Evolutionary conservation across 1,284 basidiomycete genomes (phyloP), one percentile per base, ranked within the genome.

Genomic region (Tilletia walkeri): DNA sequence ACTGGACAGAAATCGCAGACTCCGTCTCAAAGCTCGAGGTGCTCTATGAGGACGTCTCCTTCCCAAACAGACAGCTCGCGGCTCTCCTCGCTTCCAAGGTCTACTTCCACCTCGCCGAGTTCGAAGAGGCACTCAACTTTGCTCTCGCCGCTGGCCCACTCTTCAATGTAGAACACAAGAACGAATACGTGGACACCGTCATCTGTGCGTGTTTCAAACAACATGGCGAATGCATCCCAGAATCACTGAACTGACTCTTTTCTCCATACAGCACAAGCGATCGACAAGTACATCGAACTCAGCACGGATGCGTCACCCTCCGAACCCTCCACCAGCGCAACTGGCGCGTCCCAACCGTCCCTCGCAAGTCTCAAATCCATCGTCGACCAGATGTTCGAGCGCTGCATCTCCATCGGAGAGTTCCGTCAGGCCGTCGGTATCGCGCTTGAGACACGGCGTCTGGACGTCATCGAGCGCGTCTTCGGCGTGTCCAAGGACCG

Each of bases 1-100:
- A 81, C 73, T 83, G 82, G 82, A 77, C 82, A 9, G 82, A 83
- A 69, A 81, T 83, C 45, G 81, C 82, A 56, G 82, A 83, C 70
- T 76, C 77, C 56, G 75, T 83, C 66, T 72, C 78, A 67, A 78
- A 80, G 65, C 78, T 83, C 70, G 82, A 83, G 68, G 77, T 81
- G 49, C 77, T 83, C 47, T 82, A 82, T 69, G 82, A 83, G 67
- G 74, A 79, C 66, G 71, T 79, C 54, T 69, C 77, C 63, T 82
- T 82, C 70, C 75, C 75, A 4, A 76, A 82, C 47, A 80, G 82
- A 47, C 70, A 78, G 16, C 77, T 83, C 49, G 82, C 82, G 6
- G 81, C 82, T 20, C 78, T 83, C 18, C 76, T 83, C 67, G 80
- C 80, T 30, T 82, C 81, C 71, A 83, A 83, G 71, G 76, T 82